Evolutionary conservation across 2,329 filamentous ascomycete genomes (phyloP).

Genomic region (Pyrenochaeta sp.): DNA sequence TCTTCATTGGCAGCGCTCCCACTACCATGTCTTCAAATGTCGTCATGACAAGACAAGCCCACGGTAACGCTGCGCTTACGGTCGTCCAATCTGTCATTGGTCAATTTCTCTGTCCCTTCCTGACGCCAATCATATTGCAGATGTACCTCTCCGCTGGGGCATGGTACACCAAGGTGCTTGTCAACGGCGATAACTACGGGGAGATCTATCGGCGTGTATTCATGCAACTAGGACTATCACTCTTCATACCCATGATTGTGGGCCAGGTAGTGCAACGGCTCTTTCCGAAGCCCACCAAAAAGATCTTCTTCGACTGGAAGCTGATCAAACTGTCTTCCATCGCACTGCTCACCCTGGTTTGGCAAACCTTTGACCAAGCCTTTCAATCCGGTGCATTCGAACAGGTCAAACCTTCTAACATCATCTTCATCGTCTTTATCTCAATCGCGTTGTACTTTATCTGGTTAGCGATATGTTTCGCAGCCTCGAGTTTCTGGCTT

Average conservation of each 20-base stretch:
- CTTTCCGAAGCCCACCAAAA: constrained; percentile 63
- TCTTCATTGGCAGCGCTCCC: constrained; percentile 72
- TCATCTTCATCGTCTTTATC: constrained; percentile 73
- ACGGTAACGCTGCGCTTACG: constrained; percentile 63
- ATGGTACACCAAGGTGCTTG: constrained; percentile 66
- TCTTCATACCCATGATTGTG: constrained; percentile 69
- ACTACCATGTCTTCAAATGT: constrained; percentile 79
- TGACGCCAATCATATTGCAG: constrained; percentile 70
- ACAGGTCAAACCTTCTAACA: constrained; percentile 65
- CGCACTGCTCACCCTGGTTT: constrained; percentile 61
- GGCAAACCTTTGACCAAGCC: constrained; percentile 72
- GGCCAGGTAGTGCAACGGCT: constrained; percentile 68
- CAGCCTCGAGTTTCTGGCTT: constrained; percentile 63
- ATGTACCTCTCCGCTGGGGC: constrained; percentile 64
- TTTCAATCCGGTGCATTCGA: constrained; percentile 71
- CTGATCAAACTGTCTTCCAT: constrained; percentile 56
- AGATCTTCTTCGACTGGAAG: constrained; percentile 60
- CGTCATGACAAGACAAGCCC: constrained; percentile 74
- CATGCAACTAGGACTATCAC: constrained; percentile 72
- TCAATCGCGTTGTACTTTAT: constrained; percentile 70
- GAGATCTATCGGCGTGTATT: constrained; percentile 73
- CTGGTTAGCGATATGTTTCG: constrained; percentile 70
- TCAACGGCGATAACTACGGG: constrained; percentile 62
- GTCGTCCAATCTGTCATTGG: constrained; percentile 73
- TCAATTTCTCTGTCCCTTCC: constrained; percentile 73